A percentile compares a stretch with the other conserved stretches of the same genome.
Conservation (phyloP, 345 rosid genomes). For the Populus alba region DNA sequence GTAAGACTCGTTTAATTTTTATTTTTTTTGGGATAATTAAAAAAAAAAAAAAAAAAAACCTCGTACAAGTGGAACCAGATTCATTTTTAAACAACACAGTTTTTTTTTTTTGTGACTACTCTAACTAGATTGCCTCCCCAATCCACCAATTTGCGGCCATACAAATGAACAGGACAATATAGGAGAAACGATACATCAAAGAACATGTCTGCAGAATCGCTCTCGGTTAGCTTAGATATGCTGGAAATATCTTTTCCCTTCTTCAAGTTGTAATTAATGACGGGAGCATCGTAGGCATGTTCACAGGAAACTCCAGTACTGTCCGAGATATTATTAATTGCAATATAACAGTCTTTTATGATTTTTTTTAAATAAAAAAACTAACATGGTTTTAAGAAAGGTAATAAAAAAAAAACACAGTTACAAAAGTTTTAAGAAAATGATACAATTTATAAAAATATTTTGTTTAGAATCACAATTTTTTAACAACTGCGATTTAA, state of each 20-base stretch:
- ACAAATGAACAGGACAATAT: constrained; percentile 26
- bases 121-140: constrained; percentile 47
- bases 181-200: constrained; percentile 19
- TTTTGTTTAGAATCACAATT: rapidly evolving
- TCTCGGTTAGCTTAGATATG: constrained; percentile 41
- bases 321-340: constrained; percentile 59
- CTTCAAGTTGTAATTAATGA: constrained; percentile 36
- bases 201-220: constrained; percentile 42
- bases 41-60: too few species aligned
- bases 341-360: constrained; percentile 42
- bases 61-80: constrained; percentile 24
- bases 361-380: too few species aligned
- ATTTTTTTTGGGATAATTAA: too few species aligned
- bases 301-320: constrained; percentile 63
- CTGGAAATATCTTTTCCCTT: constrained; percentile 56
- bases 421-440: too few species aligned
- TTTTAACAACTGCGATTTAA: too few species aligned
- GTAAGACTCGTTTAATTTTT: too few species aligned
- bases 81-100: constrained; percentile 44
- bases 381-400: too few species aligned
- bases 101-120: constrained; percentile 39
- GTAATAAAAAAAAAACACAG: too few species aligned
- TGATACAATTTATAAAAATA: too few species aligned
- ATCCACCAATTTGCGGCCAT: constrained; percentile 38
- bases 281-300: constrained; percentile 46